A percentile compares a stretch with the other conserved stretches of the same genome.
Conservation (phyloP, 2,329 filamentous ascomycete genomes). For the Pseudocercospora macadamiae region DNA sequence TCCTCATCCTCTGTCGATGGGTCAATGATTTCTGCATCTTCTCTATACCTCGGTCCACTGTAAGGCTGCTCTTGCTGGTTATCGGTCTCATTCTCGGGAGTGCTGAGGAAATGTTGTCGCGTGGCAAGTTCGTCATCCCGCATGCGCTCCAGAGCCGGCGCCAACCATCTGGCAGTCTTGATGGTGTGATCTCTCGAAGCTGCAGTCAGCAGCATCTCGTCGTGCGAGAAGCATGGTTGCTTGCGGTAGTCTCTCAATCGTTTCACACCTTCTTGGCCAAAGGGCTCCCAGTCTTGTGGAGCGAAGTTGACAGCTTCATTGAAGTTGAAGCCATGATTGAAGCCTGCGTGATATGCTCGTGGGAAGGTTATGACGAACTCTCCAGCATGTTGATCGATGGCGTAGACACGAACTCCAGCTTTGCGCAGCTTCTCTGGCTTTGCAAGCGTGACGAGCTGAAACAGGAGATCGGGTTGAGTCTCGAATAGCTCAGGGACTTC, state of each 20-base stretch:
- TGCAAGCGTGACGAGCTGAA: constrained; percentile 94
- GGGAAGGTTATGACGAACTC: constrained; percentile 97
- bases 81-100: constrained; percentile 50
- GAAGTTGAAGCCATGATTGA: constrained; percentile 98
- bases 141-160: constrained; percentile 80
- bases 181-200: constrained; percentile 79
- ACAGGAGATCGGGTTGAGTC: constrained; percentile 92
- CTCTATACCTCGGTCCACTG: constrained; percentile 44
- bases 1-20: constrained; percentile 85
- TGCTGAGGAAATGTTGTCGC: constrained; percentile 68
- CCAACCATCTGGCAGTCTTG: constrained; percentile 92
- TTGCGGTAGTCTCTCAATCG: constrained; percentile 83
- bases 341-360: constrained; percentile 94
- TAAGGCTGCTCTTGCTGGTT: constrained; percentile 37
- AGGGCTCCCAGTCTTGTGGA: constrained; percentile 92
- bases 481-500: constrained; percentile 96
- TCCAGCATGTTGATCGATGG: constrained; percentile 91
- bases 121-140: constrained; percentile 71
- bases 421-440: constrained; percentile 92
- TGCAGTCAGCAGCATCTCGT: constrained; percentile 90
- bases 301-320: constrained; percentile 99
- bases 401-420: constrained; percentile 89
- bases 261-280: constrained; percentile 82
- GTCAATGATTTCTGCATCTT: constrained; percentile 63
- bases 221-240: constrained; percentile 96